Evolutionary conservation across 257 asterid genomes (phyloP).

Genomic region (Solanum raphanifolium): DNA sequence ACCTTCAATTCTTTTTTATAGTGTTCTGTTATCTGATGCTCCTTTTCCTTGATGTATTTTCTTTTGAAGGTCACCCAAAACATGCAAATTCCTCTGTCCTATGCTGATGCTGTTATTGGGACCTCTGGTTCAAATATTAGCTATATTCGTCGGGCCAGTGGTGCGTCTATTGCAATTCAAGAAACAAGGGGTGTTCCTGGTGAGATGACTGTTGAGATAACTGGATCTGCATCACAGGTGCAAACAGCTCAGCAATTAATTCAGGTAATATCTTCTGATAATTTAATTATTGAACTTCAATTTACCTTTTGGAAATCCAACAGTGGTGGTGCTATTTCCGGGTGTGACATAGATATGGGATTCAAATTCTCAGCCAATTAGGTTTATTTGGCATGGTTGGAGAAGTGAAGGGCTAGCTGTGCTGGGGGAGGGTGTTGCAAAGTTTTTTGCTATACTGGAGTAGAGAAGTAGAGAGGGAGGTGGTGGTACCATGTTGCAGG

Average conservation of each 20-base stretch:
- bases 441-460: not conserved
- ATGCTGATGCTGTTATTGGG: constrained; percentile 85
- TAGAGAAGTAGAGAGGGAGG: not conserved
- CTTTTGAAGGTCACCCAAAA: constrained; percentile 52
- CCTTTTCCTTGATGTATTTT: not conserved
- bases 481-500: not conserved
- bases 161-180: constrained; percentile 77
- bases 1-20: not conserved
- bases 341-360: not conserved
- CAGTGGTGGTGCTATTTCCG: not conserved
- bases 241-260: constrained; percentile 83
- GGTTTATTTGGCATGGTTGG: not conserved
- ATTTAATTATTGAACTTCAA: not conserved
- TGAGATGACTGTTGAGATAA: constrained; percentile 91
- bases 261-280: constrained; percentile 40
- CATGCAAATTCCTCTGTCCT: constrained; percentile 73
- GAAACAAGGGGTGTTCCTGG: constrained; percentile 79
- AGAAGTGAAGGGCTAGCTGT: not conserved
- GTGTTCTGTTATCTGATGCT: not conserved
- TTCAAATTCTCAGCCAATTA: not conserved
- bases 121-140: constrained; percentile 81
- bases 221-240: constrained; percentile 82
- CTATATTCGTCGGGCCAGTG: constrained; percentile 85
- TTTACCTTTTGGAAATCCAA: not conserved
- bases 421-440: not conserved